A percentile compares a stretch with the other conserved stretches of the same genome.
Conservation (phyloP, 352 stramenopile genomes). For the Globisporangium camurandrum region DNA sequence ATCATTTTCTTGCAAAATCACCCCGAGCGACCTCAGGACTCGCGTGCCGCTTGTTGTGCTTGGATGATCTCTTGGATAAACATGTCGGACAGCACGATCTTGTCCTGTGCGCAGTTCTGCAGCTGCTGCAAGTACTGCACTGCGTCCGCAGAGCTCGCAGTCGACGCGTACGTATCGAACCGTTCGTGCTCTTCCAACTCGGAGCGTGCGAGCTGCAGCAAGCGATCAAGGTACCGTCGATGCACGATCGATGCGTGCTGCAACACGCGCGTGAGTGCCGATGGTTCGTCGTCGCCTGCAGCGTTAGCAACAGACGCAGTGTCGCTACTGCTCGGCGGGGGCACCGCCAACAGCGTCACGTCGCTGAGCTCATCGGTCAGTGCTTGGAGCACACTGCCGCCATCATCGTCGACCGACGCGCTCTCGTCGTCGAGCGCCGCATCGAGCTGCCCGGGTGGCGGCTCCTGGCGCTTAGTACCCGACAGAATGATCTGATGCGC, state of each 20-base stretch:
- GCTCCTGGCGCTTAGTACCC: conserved; percentile 44
- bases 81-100: conserved; percentile 77
- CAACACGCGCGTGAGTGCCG: conserved; percentile 58
- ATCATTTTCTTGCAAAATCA: background rate
- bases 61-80: conserved; percentile 85
- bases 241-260: conserved; percentile 51
- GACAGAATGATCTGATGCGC: conserved; percentile 72
- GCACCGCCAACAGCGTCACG: conserved; percentile 3
- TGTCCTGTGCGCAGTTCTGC: conserved; percentile 81
- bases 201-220: conserved; percentile 54
- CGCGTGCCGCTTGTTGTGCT: conserved; percentile 64
- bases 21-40: conserved; percentile 36
- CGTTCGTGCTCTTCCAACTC: conserved; percentile 74
- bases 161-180: conserved; percentile 67
- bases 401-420: conserved; percentile 6
- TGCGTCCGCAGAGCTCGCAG: conserved; percentile 74
- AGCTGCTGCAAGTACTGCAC: conserved; percentile 82
- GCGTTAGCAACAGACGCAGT: conserved; percentile 12
- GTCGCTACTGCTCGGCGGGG: conserved; percentile 9
- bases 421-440: background rate
- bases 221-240: conserved; percentile 58
- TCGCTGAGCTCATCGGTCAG: conserved; percentile 19
- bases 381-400: conserved; percentile 13
- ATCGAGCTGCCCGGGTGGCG: conserved; percentile 24
- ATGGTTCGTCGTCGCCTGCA: conserved; percentile 32